A percentile compares a stretch with the other conserved stretches of the same genome.
These are phyloP conservation scores for Allium fistulosum DNA, from an alignment of 106 monocot species.

Conservation along the genomic window DNA sequence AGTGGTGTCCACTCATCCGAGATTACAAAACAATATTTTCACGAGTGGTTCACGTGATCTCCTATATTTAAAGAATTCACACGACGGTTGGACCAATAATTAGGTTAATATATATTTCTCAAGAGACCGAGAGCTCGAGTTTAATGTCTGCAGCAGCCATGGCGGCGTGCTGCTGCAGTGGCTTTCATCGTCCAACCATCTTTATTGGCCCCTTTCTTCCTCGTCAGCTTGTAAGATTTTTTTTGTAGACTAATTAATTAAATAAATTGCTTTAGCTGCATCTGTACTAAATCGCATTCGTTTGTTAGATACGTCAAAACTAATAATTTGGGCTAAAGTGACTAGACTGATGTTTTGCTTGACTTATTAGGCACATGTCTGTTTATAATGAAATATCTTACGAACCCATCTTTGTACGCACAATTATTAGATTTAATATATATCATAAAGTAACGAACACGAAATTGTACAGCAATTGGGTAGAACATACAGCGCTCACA, in stretches of 20 bases:
- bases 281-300: neutral
- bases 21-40: no score
- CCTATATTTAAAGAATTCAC: no score
- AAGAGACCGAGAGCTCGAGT: no score
- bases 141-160: slow-evolving; percentile 4
- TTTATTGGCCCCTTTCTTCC: slow-evolving; percentile 2
- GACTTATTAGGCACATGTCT: neutral
- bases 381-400: neutral
- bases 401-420: neutral
- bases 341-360: neutral
- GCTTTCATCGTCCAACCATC: neutral
- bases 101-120: no score
- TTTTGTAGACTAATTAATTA: neutral
- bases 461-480: neutral
- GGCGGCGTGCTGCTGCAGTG: slow-evolving; percentile 5
- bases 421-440: neutral
- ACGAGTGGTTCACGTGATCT: slow-evolving; percentile 3
- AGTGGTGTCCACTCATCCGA: no score
- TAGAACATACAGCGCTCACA: no score
- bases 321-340: neutral
- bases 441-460: neutral
- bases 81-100: no score
- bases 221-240: slow-evolving; percentile 3
- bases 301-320: neutral
- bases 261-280: neutral